Percentiles rank a stretch among this genome's conserved stretches.
These are phyloP conservation scores for Crucihimalaya himalaica DNA, from an alignment of 345 rosid genomes.

Conservation along the genomic window DNA sequence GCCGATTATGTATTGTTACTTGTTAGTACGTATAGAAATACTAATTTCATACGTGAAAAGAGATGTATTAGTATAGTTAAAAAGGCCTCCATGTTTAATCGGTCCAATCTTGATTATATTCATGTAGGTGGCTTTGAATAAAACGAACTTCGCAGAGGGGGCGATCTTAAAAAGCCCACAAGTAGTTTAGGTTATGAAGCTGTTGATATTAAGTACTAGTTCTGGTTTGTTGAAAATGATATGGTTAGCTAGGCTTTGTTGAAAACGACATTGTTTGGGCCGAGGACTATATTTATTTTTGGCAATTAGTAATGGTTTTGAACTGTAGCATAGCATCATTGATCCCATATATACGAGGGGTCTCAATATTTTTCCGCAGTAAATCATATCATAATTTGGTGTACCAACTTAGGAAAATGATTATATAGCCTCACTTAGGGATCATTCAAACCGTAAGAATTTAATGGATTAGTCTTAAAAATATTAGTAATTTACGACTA, in stretches of 20 bases:
- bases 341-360: background rate
- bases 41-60: too few relatives aligned
- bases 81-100: too few relatives aligned
- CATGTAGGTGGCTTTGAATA: background rate
- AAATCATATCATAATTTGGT: constrained; percentile 9
- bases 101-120: background rate
- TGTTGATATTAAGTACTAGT: background rate
- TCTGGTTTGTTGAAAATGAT: background rate
- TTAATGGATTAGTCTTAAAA: background rate
- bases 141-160: background rate
- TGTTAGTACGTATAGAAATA: too few relatives aligned
- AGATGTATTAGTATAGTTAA: too few relatives aligned
- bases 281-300: background rate
- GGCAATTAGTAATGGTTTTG: background rate
- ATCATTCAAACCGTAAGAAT: background rate
- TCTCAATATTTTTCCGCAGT: background rate
- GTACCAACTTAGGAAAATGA: constrained; percentile 16
- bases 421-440: background rate
- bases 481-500: constrained; percentile 11
- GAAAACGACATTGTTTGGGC: background rate
- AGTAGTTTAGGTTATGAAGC: background rate
- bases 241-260: background rate
- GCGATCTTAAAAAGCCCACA: background rate
- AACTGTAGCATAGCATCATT: background rate
- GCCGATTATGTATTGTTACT: too few relatives aligned